A percentile compares a stretch with the other conserved stretches of the same genome.
phyloP scores from a whole-genome alignment of 148 eudicot species.

The Nyssa sinensis region DNA sequence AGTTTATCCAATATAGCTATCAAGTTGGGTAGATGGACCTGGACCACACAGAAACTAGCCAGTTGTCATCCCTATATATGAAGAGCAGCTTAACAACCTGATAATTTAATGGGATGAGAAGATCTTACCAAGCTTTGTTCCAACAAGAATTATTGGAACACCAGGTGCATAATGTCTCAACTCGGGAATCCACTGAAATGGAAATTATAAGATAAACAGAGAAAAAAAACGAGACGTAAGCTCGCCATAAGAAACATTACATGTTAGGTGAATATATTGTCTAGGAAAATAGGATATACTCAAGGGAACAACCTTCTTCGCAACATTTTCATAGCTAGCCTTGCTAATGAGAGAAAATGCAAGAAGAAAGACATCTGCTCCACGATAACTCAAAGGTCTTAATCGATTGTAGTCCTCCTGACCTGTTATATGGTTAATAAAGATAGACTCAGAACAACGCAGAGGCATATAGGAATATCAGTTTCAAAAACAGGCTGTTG shows the following conservation, averaged over 20 bases:
- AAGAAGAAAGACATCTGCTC: conserved; percentile 46
- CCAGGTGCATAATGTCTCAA: conserved; percentile 88
- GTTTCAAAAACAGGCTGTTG: neutral
- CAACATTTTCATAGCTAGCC: conserved; percentile 49
- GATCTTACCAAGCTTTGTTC: conserved; percentile 72
- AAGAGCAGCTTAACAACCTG: neutral
- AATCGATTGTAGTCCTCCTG: conserved; percentile 52
- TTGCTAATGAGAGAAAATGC: conserved; percentile 50
- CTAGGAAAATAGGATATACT: neutral
- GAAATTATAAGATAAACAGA: conserved; percentile 16
- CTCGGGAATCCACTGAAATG: conserved; percentile 80
- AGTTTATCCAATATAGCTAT: no score
- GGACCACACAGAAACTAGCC: neutral
- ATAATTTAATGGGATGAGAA: neutral
- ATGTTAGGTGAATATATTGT: neutral
- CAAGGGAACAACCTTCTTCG: conserved; percentile 38
- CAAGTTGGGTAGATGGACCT: no score
- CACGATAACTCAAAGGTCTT: conserved; percentile 49
- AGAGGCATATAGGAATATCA: neutral
- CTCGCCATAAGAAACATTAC: neutral
- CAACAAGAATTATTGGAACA: conserved; percentile 83
- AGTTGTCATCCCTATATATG: neutral
- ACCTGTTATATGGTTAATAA: conserved; percentile 24
- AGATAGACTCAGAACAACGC: neutral
- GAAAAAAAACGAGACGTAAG: neutral